Evolutionary conservation across 2,329 filamentous ascomycete species (phyloP), one percentile per base, ranked within the genome.

Genomic region (Alternaria gaisen): DNA sequence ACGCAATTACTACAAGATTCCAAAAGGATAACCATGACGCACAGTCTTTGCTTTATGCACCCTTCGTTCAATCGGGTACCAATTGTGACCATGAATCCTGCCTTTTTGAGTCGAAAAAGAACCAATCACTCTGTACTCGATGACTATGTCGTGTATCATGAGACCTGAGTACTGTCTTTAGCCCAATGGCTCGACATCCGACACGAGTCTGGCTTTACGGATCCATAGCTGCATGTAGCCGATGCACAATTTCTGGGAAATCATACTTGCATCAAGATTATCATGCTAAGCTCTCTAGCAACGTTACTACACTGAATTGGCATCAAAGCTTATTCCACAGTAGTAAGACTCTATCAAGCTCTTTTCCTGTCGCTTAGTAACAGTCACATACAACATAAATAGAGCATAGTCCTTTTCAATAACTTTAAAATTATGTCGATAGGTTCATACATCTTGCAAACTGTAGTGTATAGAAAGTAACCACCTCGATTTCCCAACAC

Each of bases 301-400:
- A 1, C 4, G 6, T 8, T 14, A 3, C 4, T 24, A 10, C 10
- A 11, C 12, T 3, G 12, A 8, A 2, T 24, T 16, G 12, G 11
- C 12, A 42, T 14, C 4, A 9, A 16, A 20, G 14, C 5, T 16
- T 6, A 42, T 3, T 8, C 9, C 4, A 42, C 7, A 1, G 20
- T 1, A 24, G 8, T 8, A 24, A 42, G 20, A 16, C 40, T 42
- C 5, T 1, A 16, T 0, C 4, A 6, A 24, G 11, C 10, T 14
- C 7, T 11, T 16, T 4, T 24, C 4, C 22, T 18, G 0, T 42
- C 7, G 18, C 5, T 7, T 2, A 0, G 4, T 1, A 22, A 11
- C 12, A 22, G 18, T 12, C 1, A 14, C 14, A 22, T 5, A 41
- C 5, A 41, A 41, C 0, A 41, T 4, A 5, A 22, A 18, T 3